Evolutionary conservation across 1,139 yeast species (phyloP).

Genomic region (Spathaspora sp.): DNA sequence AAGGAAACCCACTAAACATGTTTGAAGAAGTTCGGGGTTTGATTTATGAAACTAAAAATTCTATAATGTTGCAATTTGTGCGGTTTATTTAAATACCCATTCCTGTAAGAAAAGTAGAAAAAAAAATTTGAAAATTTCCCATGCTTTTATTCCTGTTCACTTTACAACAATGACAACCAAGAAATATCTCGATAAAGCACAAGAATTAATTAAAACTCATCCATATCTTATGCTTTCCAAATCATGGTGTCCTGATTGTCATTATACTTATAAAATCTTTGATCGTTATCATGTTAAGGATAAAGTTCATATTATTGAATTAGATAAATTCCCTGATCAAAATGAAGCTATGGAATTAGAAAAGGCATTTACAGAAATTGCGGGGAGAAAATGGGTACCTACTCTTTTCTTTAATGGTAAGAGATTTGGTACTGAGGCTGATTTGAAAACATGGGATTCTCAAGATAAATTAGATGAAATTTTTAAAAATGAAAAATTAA

Average conservation of each 20-base stretch:
- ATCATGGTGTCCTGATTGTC: slow-evolving; percentile 80
- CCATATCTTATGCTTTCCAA: slow-evolving; percentile 60
- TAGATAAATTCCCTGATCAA: slow-evolving; percentile 53
- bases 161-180: slow-evolving; percentile 3
- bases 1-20: too few relatives aligned
- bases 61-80: too few relatives aligned
- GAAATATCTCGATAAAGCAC: slow-evolving; percentile 25
- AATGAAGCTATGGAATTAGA: slow-evolving; percentile 57
- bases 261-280: slow-evolving; percentile 57
- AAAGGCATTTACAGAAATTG: slow-evolving; percentile 56
- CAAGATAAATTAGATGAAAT: slow-evolving; percentile 41
- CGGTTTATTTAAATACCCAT: too few relatives aligned
- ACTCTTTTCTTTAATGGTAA: slow-evolving; percentile 66
- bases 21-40: too few relatives aligned
- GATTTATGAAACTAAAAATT: too few relatives aligned
- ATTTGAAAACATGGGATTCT: slow-evolving; percentile 46
- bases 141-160: not conserved
- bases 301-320: slow-evolving; percentile 56
- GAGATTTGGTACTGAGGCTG: slow-evolving; percentile 58
- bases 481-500: slow-evolving; percentile 43
- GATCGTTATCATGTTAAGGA: slow-evolving; percentile 47
- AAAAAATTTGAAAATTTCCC: too few relatives aligned
- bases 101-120: too few relatives aligned
- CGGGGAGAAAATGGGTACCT: slow-evolving; percentile 73
- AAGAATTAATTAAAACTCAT: slow-evolving; percentile 44